phyloP scores from a whole-genome alignment of 305 asterid species.

The Solanum hybrid region DNA sequence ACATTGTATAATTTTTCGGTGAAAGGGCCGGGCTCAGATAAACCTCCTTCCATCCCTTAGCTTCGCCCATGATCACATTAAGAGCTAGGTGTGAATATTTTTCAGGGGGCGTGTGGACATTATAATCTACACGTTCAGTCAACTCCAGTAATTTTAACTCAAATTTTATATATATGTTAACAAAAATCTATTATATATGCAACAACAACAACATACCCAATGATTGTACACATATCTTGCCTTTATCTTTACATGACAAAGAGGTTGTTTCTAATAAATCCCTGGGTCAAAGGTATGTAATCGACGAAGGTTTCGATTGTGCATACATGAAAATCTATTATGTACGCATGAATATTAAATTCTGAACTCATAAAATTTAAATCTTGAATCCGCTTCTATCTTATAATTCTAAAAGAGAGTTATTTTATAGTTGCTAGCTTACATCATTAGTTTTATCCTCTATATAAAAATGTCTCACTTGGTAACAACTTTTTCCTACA shows the following conservation, averaged over 20 bases:
- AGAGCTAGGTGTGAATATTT: not conserved
- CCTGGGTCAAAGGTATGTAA: not conserved
- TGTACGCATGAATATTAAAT: not conserved
- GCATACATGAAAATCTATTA: not conserved
- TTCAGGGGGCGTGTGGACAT: rapidly evolving
- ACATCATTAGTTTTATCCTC: not conserved
- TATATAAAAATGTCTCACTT: not conserved
- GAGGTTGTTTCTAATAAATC: not conserved
- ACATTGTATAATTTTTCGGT: not conserved
- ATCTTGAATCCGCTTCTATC: not conserved
- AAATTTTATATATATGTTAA: not conserved
- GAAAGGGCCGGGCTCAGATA: not conserved
- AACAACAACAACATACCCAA: not conserved
- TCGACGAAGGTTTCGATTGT: not conserved
- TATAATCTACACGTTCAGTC: not conserved
- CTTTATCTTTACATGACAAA: not conserved
- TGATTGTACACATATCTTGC: not conserved
- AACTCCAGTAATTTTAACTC: not conserved
- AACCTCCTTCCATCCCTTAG: not conserved
- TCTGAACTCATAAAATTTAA: not conserved
- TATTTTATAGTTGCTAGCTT: not conserved
- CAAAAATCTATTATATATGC: not conserved
- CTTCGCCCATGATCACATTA: not conserved
- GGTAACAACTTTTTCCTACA: slow-evolving; percentile 2
- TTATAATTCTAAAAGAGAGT: not conserved